Base-by-base conservation (phyloP, 1,139 yeast genomes). In the Yamadazyma buinensis region DNA sequence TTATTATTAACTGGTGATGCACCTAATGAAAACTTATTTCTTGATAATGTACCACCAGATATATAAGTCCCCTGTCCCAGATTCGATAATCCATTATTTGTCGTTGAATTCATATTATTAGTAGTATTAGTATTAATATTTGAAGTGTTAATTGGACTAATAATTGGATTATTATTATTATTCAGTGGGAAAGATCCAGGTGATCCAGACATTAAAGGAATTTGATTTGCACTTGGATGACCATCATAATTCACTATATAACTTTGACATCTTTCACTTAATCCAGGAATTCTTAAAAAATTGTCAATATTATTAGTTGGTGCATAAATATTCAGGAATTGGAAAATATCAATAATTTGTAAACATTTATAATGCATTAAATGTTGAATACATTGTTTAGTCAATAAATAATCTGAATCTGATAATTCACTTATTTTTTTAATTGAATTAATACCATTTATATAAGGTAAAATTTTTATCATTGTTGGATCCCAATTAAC, bases 401-500 rank as follows among this genome's bases (percentile, higher is more conserved):
- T 87, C 34, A 92, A 64, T 13, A 72, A 64, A 44, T 81, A 83
- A 49, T 88, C 94, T 18, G 96, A 84, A 47, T 85, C 80, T 1
- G 97, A 88, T 31, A 88, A 55, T 39, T 79, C 78, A 26, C 96
- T 77, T 26, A 94, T 90, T 40, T 76, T 74, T 27, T 77, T 72
- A 14, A 92, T 77, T 2, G 95, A 85, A 52, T 92, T 90, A 32
- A 88, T 68, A 1, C 99, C 98, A 51, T 94, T 78, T 30, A 92
- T 86, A 47, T 70, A 84, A 0, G 97, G 96, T 11, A 87, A 61
- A 23, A 92, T 84, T 45, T 84, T 83, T 28, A 87, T 67, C 94
- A 92, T 84, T 2, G 97, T 92, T 1, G 97, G 97, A 54, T 92
- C 98, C 97, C 98, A 92, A 48, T 85, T 84, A 6, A 84, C 84